These are phyloP conservation scores for Kwoniella newhampshirensis DNA, from an alignment of 768 basidiomycete genomes.

Conservation along the genomic window DNA sequence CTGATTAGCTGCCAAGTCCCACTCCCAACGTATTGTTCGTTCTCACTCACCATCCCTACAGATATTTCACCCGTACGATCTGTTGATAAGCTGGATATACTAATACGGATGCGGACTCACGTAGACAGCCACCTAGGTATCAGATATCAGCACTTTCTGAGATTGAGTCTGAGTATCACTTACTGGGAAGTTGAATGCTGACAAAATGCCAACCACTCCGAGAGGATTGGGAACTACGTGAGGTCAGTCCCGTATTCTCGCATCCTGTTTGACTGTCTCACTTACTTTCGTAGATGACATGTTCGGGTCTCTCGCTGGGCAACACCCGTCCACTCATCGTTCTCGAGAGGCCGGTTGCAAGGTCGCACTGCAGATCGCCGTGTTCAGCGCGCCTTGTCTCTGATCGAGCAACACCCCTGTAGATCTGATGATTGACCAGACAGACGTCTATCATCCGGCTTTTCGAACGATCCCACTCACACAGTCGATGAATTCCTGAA, in stretches of 20 bases:
- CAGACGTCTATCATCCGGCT: neutral
- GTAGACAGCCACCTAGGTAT: constrained; percentile 39
- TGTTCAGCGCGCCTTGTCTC: no score
- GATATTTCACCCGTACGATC: neutral
- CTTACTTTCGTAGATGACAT: constrained; percentile 82
- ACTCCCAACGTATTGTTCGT: neutral
- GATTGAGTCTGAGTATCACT: no score
- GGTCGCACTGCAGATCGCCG: constrained; percentile 96
- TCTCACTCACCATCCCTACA: constrained; percentile 1
- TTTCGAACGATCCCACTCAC: constrained; percentile 58
- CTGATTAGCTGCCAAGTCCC: neutral
- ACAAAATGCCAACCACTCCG: constrained; percentile 69
- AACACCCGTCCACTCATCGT: constrained; percentile 92
- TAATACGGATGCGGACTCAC: constrained; percentile 10
- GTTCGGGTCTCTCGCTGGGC: constrained; percentile 84
- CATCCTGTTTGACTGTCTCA: neutral
- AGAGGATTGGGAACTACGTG: constrained; percentile 85
- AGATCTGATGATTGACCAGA: neutral
- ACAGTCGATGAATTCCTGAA: constrained; percentile 92
- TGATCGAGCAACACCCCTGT: no score
- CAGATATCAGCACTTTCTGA: neutral
- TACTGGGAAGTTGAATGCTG: constrained; percentile 91
- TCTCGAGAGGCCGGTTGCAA: constrained; percentile 85
- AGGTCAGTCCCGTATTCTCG: no score
- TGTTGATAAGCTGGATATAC: neutral